Conservation (phyloP, 1,284 basidiomycete genomes). For the Apiotrichum gamsii region DNA sequence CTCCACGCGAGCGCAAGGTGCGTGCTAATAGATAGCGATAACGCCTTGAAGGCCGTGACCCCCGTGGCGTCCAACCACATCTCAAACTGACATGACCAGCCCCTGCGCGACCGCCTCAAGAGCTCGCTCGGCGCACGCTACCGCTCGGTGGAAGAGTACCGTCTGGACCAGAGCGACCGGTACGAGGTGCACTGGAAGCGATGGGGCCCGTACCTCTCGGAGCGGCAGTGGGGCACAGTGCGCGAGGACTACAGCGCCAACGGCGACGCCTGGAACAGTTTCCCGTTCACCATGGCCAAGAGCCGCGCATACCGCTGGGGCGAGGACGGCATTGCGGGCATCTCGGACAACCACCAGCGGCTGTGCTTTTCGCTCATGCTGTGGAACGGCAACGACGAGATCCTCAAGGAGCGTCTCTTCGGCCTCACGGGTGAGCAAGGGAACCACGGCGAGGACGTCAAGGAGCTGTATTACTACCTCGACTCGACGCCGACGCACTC, state of each 20-base stretch:
- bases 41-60: neutral
- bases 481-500: conserved; percentile 97
- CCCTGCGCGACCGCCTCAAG: conserved; percentile 41
- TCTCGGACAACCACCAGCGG: conserved; percentile 93
- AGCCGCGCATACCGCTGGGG: conserved; percentile 97
- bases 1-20: conserved; percentile 24
- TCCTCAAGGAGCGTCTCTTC: conserved; percentile 93
- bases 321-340: conserved; percentile 92
- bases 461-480: conserved; percentile 96
- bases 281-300: conserved; percentile 90
- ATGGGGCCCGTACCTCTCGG: conserved; percentile 95
- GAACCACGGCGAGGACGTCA: conserved; percentile 98
- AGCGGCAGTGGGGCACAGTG: conserved; percentile 98
- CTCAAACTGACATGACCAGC: conserved; percentile 13
- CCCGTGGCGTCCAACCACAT: no score
- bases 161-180: conserved; percentile 60
- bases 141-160: conserved; percentile 45
- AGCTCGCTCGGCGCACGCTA: conserved; percentile 40
- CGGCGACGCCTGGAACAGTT: conserved; percentile 96
- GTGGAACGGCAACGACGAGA: conserved; percentile 92
- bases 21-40: neutral
- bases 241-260: conserved; percentile 95
- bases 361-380: conserved; percentile 83
- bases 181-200: conserved; percentile 86
- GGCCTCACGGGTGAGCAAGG: conserved; percentile 89